Percentiles rank a stretch among this genome's conserved stretches.
Evolutionary conservation across 495 filamentous ascomycete genomes (phyloP).

Genomic region (Neurospora sp.): DNA sequence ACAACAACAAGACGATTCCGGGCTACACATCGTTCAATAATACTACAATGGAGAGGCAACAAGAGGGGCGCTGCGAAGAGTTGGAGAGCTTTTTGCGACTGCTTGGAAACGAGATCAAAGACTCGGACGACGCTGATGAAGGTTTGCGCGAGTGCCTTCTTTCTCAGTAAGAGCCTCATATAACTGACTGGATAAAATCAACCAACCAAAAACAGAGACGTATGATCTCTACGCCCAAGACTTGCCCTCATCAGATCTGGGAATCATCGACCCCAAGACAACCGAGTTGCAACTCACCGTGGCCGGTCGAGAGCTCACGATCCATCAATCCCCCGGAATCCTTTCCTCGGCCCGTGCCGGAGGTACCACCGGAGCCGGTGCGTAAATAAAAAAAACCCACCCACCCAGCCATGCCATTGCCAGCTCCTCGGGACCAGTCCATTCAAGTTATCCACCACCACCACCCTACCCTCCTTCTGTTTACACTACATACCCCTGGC

Average conservation of each 20-base stretch:
- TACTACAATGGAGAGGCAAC: neutral
- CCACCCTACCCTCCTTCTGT: neutral
- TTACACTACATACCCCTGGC: neutral
- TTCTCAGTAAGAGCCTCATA: neutral
- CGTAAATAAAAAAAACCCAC: constrained; percentile 8
- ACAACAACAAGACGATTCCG: neutral
- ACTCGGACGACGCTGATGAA: constrained; percentile 7
- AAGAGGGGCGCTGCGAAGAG: constrained; percentile 2
- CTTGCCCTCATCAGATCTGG: constrained; percentile 68
- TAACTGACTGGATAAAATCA: neutral
- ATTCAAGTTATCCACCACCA: neutral
- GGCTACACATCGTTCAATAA: neutral
- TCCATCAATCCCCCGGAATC: constrained; percentile 77
- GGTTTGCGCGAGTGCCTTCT: constrained; percentile 1
- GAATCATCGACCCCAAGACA: constrained; percentile 68
- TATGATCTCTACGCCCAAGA: constrained; percentile 74
- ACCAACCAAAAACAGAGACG: constrained; percentile 48
- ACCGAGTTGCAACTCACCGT: constrained; percentile 57
- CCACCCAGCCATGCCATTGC: neutral
- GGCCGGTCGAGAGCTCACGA: constrained; percentile 57
- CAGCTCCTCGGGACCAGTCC: neutral
- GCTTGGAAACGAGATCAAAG: constrained; percentile 5
- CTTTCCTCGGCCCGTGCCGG: constrained; percentile 65
- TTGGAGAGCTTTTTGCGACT: constrained; percentile 2
- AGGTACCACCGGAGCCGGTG: constrained; percentile 88